phyloP scores from a whole-genome alignment of 2,329 filamentous ascomycete genomes.

The Leptographium wingfieldii region DNA sequence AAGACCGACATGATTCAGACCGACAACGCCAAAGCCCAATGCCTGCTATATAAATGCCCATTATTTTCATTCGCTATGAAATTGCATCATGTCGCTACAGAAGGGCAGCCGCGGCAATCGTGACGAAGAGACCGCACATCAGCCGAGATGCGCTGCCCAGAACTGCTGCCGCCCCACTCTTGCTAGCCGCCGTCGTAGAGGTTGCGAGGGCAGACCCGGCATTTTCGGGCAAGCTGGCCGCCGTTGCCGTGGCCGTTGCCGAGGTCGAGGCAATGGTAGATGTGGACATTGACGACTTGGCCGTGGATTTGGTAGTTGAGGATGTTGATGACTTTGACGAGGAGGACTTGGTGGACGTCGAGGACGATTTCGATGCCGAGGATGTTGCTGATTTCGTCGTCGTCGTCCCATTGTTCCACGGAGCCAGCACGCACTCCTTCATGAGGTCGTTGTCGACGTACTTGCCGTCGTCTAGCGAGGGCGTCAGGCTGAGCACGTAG shows the following conservation, averaged over 20 bases:
- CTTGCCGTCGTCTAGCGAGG: slow-evolving; percentile 7
- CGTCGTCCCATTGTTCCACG: slow-evolving; percentile 1
- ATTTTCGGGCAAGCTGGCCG: background rate
- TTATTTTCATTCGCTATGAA: background rate
- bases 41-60: background rate
- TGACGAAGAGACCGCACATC: background rate
- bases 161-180: background rate
- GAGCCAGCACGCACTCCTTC: slow-evolving; percentile 11
- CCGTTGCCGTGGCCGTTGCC: background rate
- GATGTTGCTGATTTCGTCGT: background rate
- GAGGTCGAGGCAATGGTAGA: background rate
- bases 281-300: background rate
- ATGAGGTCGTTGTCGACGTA: slow-evolving; percentile 11
- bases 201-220: background rate
- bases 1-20: background rate
- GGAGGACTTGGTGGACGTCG: background rate
- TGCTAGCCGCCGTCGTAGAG: background rate
- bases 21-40: background rate
- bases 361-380: background rate
- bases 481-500: slow-evolving; percentile 18
- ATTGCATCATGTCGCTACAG: background rate
- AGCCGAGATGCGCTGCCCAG: background rate
- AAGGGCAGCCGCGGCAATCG: background rate
- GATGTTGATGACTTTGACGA: background rate
- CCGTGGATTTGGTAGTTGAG: background rate